phyloP scores from a whole-genome alignment of 1,139 yeast genomes.

The Kurtzmaniella quercitrusa region DNA sequence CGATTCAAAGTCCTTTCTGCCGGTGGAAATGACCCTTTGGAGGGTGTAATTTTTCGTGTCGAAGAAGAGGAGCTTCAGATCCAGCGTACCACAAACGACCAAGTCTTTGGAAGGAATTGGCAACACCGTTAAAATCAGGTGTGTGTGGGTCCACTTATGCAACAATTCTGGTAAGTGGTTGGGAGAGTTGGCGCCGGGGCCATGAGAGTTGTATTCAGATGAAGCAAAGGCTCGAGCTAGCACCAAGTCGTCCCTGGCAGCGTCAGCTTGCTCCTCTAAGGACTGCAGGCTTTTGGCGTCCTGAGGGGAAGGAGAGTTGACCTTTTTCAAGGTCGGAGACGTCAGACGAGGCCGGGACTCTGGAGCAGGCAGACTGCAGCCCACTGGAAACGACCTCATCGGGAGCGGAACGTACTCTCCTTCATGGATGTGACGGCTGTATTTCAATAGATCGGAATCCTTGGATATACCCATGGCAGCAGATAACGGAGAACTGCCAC shows the following conservation, averaged over 20 bases:
- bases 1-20: slow-evolving; percentile 55
- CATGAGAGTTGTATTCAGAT: slow-evolving; percentile 1
- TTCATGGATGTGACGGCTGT: slow-evolving; percentile 24
- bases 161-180: slow-evolving; percentile 24
- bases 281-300: neutral
- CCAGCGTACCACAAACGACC: slow-evolving; percentile 90
- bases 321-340: neutral
- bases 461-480: neutral
- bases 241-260: neutral
- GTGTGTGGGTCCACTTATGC: slow-evolving; percentile 74
- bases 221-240: neutral
- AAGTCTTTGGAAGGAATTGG: slow-evolving; percentile 55
- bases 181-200: slow-evolving; percentile 10
- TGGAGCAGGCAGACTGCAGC: slow-evolving; percentile 5
- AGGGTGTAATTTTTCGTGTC: slow-evolving; percentile 63
- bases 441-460: neutral
- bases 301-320: neutral
- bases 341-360: neutral
- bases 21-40: slow-evolving; percentile 30
- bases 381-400: slow-evolving; percentile 27
- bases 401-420: slow-evolving; percentile 28
- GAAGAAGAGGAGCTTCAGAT: slow-evolving; percentile 71
- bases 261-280: neutral
- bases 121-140: slow-evolving; percentile 75
- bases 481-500: too few species aligned